Evolutionary conservation across 2,329 filamentous ascomycete genomes (phyloP), one percentile per base, ranked within the genome.

Genomic region (Tympanopsis confertula): DNA sequence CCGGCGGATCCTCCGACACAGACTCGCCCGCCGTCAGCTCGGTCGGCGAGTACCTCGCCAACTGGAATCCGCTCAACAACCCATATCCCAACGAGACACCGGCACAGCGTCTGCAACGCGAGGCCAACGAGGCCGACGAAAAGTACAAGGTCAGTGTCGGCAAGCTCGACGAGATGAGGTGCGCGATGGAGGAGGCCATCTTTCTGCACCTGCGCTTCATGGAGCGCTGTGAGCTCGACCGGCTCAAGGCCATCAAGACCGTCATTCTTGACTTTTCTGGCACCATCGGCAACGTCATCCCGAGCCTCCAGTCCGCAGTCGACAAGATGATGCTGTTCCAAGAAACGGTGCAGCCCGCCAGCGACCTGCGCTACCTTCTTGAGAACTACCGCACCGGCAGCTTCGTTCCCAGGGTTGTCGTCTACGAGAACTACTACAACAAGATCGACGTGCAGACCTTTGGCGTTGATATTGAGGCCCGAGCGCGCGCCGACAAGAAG

Each of bases 311-410:
- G 61, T 89, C 89, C 41, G 87, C 88, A 0, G 87, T 98, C 18
- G 91, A 98, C 63, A 87, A 93, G 55, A 95, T 98, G 88, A 87
- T 98, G 79, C 71, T 98, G 35, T 98, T 93, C 63, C 91, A 98
- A 58, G 91, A 98, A 66, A 96, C 91, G 1, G 86, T 98, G n/a
- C 91, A 96, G 58, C 91, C 91, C 4, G 57, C 78, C 35, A 83
- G 86, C 29, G 91, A 98, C 58, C 65, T 98, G 48, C 76, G 91
- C 44, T 98, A 96, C 57, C 72, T 98, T 42, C 70, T 98, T 33
- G 91, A 98, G 63, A 98, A 89, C 56, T 98, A 98, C 62, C 82
- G 88, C 44, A 98, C 91, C 5, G 91, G 91, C 44, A 85, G 81
- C 46, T 98, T 94, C 55, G 76, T 86, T 37, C 91, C 91, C 5